Conservation (phyloP, 306 rosid species). For the Potentilla sterilis region DNA sequence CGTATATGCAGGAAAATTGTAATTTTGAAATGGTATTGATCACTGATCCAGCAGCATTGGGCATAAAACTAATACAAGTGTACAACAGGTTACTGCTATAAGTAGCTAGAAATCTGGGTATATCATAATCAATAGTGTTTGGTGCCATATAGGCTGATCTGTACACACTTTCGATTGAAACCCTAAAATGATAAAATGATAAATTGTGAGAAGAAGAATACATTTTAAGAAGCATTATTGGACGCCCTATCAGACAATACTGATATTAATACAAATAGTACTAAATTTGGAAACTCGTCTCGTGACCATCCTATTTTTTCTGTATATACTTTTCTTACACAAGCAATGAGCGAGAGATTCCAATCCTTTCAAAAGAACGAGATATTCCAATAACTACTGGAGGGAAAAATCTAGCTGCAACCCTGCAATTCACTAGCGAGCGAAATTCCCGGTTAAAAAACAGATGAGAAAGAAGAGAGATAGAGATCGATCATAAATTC, state of each 20-base stretch:
- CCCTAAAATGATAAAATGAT: not conserved
- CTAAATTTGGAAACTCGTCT: constrained; percentile 62
- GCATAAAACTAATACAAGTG: not conserved
- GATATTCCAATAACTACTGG: not conserved
- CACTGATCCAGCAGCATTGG: not conserved
- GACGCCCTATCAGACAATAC: constrained; percentile 46
- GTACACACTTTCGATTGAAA: not conserved
- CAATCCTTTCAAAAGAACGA: not conserved
- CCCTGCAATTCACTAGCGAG: not conserved
- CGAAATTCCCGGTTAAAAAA: not conserved
- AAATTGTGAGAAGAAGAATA: constrained; percentile 14
- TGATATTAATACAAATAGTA: constrained; percentile 45
- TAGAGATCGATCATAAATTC: not conserved
- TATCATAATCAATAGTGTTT: not conserved
- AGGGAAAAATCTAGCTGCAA: not conserved
- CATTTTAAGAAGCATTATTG: constrained; percentile 36
- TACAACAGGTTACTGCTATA: not conserved
- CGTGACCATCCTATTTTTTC: constrained; percentile 51
- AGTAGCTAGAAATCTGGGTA: not conserved
- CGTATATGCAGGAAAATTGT: no score
- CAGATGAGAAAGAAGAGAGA: not conserved
- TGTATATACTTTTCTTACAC: constrained; percentile 22
- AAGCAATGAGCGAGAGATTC: constrained; percentile 7
- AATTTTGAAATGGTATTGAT: not conserved
- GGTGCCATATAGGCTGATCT: constrained; percentile 5